Conservation (phyloP, 2,329 filamentous ascomycete species). For the Plenodomus tracheiphilus region DNA sequence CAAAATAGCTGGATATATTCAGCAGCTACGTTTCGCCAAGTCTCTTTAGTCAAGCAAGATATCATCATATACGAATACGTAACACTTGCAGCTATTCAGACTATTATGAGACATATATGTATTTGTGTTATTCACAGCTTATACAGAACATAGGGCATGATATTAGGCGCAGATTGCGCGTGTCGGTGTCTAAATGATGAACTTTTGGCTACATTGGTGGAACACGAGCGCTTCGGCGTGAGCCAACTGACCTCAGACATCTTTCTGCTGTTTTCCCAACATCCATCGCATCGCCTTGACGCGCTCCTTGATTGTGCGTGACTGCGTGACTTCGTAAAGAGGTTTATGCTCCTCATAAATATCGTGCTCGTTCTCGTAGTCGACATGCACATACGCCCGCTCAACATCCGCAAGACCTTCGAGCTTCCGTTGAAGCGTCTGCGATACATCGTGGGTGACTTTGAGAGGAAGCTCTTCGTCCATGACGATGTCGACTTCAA, state of each 20-base stretch:
- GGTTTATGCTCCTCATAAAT: constrained; percentile 47
- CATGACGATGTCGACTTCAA: constrained; percentile 66
- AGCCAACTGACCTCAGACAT: background rate
- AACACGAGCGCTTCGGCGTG: background rate
- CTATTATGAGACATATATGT: too few species aligned
- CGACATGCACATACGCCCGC: constrained; percentile 56
- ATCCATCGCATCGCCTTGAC: constrained; percentile 30
- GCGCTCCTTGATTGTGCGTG: constrained; percentile 38
- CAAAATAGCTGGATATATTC: too few species aligned
- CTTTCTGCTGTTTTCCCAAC: constrained; percentile 24
- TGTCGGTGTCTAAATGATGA: too few species aligned
- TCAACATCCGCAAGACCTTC: constrained; percentile 54
- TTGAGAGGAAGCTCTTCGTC: constrained; percentile 58
- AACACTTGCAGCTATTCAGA: too few species aligned
- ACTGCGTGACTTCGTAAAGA: constrained; percentile 39
- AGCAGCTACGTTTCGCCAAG: too few species aligned
- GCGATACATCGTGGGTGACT: constrained; percentile 63
- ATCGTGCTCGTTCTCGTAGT: constrained; percentile 50
- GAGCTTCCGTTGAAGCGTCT: constrained; percentile 63
- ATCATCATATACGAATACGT: too few species aligned
- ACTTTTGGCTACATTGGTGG: too few species aligned
- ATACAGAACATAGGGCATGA: too few species aligned
- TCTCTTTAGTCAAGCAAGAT: too few species aligned
- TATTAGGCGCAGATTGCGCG: too few species aligned
- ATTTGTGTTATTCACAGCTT: too few species aligned